These are phyloP conservation scores for Candida pseudoviswanathii DNA, from an alignment of 1,139 yeast species.

Conservation along the genomic window DNA sequence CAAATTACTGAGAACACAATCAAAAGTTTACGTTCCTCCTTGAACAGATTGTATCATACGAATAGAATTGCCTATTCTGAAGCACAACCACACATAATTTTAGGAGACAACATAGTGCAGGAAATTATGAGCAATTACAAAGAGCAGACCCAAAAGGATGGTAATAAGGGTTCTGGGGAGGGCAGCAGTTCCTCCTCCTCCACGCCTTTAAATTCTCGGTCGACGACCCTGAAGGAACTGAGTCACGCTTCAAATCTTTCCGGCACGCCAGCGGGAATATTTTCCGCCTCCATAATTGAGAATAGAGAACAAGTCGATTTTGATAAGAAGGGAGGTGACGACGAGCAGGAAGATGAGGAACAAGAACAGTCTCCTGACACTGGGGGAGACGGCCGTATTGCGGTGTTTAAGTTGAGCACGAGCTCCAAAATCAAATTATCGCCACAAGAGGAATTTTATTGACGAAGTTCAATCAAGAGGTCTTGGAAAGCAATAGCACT, in stretches of 20 bases:
- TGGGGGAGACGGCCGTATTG: background rate
- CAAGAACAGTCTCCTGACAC: slow-evolving; percentile 3
- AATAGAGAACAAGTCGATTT: background rate
- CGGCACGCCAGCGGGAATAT: background rate
- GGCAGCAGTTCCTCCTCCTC: slow-evolving; percentile 4
- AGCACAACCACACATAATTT: slow-evolving; percentile 10
- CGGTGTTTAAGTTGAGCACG: slow-evolving; percentile 11
- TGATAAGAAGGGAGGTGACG: background rate
- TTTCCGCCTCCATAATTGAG: background rate
- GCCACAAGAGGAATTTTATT: slow-evolving; percentile 12
- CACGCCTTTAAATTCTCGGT: slow-evolving; percentile 3
- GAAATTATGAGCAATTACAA: slow-evolving; percentile 10
- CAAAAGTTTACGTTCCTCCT: slow-evolving; percentile 14
- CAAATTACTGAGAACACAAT: slow-evolving; percentile 14
- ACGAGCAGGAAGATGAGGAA: slow-evolving; percentile 1
- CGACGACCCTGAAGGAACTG: slow-evolving; percentile 7
- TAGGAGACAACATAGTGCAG: slow-evolving; percentile 13
- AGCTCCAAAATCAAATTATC: slow-evolving; percentile 16
- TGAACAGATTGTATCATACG: slow-evolving; percentile 14
- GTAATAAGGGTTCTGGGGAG: background rate
- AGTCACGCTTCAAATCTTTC: background rate
- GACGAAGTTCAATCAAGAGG: slow-evolving; percentile 17
- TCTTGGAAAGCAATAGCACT: slow-evolving; percentile 13
- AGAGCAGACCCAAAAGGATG: background rate
- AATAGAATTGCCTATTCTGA: slow-evolving; percentile 14